phyloP scores from a whole-genome alignment of 2,329 filamentous ascomycete species.

The Periglandula ipomoeae region DNA sequence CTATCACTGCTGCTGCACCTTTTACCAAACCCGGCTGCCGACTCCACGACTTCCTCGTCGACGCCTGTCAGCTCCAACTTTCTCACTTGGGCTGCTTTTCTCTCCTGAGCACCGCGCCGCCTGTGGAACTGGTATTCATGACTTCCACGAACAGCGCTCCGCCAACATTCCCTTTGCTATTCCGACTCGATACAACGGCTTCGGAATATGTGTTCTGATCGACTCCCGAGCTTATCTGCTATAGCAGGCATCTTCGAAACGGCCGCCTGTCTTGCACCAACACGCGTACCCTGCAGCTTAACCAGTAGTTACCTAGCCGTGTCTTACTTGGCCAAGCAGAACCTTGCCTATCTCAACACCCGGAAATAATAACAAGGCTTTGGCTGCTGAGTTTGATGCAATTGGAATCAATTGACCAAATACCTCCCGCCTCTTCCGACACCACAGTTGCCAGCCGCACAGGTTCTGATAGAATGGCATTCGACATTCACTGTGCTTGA shows the following conservation, averaged over 20 bases:
- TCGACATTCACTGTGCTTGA: not conserved
- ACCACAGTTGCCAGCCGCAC: not conserved
- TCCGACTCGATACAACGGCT: not conserved
- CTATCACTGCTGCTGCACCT: not conserved
- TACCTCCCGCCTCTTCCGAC: too few species aligned
- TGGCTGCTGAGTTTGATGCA: not conserved
- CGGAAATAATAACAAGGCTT: not conserved
- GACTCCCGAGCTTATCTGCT: too few species aligned
- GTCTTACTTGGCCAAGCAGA: not conserved
- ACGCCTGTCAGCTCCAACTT: too few species aligned
- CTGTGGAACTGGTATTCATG: too few species aligned
- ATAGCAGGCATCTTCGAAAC: not conserved
- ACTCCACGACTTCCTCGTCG: too few species aligned
- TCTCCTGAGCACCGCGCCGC: too few species aligned
- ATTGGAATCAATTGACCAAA: not conserved
- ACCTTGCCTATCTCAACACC: not conserved
- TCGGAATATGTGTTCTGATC: not conserved
- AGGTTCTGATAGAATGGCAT: constrained; percentile 1
- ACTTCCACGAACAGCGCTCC: too few species aligned
- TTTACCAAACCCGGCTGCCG: not conserved
- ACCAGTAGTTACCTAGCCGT: not conserved
- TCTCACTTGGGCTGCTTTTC: too few species aligned
- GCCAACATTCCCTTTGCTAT: too few species aligned
- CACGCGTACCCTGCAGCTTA: not conserved
- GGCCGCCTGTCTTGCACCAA: not conserved